Evolutionary conservation across 441 rosid genomes (phyloP), one percentile per base, ranked within the genome.

Genomic region (Aquilaria agallochum): DNA sequence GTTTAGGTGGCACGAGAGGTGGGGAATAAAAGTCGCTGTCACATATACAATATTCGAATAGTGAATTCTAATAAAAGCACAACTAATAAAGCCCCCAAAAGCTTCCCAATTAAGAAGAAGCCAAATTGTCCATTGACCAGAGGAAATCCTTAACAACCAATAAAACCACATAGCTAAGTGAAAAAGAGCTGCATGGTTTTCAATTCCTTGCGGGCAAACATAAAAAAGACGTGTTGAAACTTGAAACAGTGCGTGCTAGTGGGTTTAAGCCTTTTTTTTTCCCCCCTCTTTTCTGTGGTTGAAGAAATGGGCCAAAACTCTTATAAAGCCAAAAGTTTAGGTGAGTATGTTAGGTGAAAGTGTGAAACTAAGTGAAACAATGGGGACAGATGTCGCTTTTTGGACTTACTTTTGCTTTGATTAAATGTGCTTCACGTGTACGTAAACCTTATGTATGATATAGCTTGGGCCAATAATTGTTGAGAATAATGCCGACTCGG

Each of bases 341-440:
- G 80, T 76, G 74, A 56, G 60, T 20, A 48, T 60, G 72, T 68
- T 74, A 66, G 76, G 78, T 78, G 66, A 51, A 74, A 15, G 52
- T 42, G 30, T 50, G 56, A 51, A 66, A 60, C 11, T 0, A 3
- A 31, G 53, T 44, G 13, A 45, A 50, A 42, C 57, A 53, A 75
- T n/a, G 56, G 31, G 59, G 27, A 70, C 79, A 76, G 54, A 50
- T 78, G 79, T 74, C 70, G 6, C 32, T 3, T 59, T 55, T 59
- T 76, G 3, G 67, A 74, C 78, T 70, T 30, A 1, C 63, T 63
- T 2, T 68, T 59, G 48, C 33, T 30, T 32, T 58, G 10, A 57
- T 56, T 13, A 7, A 31, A 40, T 49, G 45, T 54, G 53, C 51
- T 51, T 64, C 67, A 47, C 72, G 62, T 55, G 67, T 55, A 49